Conservation (phyloP, 768 basidiomycete species). For the Myochromella boudieri region DNA sequence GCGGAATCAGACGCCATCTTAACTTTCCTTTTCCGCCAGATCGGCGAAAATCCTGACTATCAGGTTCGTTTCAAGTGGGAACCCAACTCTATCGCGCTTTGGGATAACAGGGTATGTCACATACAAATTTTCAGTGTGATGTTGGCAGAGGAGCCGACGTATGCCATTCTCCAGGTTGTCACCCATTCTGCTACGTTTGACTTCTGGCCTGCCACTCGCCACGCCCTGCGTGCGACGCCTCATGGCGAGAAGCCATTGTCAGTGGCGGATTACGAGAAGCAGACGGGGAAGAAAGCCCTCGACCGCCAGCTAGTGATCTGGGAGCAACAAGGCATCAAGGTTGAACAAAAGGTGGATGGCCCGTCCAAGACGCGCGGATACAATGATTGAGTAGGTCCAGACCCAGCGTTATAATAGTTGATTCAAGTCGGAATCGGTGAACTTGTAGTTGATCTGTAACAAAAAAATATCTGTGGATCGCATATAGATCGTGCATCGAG, state of each 20-base stretch:
- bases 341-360: conserved; percentile 29
- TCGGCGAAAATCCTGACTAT: conserved; percentile 68
- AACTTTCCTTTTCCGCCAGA: conserved; percentile 67
- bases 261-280: conserved; percentile 65
- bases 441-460: neutral
- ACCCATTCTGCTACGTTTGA: conserved; percentile 83
- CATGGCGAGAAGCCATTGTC: conserved; percentile 79
- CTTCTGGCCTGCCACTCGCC: conserved; percentile 75
- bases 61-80: conserved; percentile 82
- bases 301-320: conserved; percentile 75
- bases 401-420: neutral
- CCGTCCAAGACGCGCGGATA: conserved; percentile 49
- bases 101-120: conserved; percentile 74
- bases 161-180: conserved; percentile 56
- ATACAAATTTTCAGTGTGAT: neutral
- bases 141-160: too few species aligned
- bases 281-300: conserved; percentile 66
- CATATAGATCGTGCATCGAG: neutral
- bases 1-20: conserved; percentile 78
- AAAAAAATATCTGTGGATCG: neutral
- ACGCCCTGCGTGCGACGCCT: conserved; percentile 80
- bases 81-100: conserved; percentile 75
- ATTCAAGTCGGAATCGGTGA: too few species aligned
- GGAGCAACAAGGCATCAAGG: conserved; percentile 60
- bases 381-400: conserved; percentile 47